A percentile compares a stretch with the other conserved stretches of the same genome.
These are phyloP conservation scores for Alternaria metachromatica DNA, from an alignment of 2,329 filamentous ascomycete species.

Conservation along the genomic window DNA sequence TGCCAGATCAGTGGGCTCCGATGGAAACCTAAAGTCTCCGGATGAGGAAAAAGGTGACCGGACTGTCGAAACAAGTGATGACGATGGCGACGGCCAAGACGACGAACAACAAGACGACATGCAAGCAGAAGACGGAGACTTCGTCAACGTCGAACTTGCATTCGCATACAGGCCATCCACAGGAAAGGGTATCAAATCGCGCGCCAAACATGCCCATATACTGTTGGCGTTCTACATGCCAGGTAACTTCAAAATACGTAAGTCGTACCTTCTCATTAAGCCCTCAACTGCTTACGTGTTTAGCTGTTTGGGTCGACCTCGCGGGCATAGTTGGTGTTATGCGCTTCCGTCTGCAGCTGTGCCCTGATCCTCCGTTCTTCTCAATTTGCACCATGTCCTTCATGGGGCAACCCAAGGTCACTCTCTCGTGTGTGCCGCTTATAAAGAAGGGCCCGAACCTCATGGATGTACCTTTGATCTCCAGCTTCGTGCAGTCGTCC, in stretches of 20 bases:
- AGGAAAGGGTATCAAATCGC: constrained; percentile 65
- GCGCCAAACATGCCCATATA: constrained; percentile 75
- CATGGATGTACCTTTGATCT: constrained; percentile 77
- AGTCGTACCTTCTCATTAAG: constrained; percentile 19
- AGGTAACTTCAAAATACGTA: constrained; percentile 60
- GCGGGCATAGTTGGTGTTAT: constrained; percentile 74
- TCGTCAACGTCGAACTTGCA: constrained; percentile 77
- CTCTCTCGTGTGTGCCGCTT: constrained; percentile 72
- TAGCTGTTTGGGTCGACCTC: constrained; percentile 76
- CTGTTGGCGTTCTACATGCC: constrained; percentile 75
- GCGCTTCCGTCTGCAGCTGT: constrained; percentile 73
- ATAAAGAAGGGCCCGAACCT: constrained; percentile 73
- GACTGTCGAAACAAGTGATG: constrained; percentile 54
- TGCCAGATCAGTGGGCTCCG: constrained; percentile 63
- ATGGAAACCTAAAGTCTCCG: constrained; percentile 63
- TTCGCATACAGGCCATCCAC: constrained; percentile 74
- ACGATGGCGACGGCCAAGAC: constrained; percentile 50
- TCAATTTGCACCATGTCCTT: constrained; percentile 77
- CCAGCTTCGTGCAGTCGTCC: constrained; percentile 75
- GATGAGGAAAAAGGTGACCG: constrained; percentile 59
- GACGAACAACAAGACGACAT: constrained; percentile 54
- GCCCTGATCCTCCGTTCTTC: constrained; percentile 78
- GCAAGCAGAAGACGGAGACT: constrained; percentile 79
- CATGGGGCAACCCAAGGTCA: constrained; percentile 75
- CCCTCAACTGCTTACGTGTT: constrained; percentile 26